Percentiles rank a stretch among this genome's conserved stretches.
Evolutionary conservation across 2,329 filamentous ascomycete genomes (phyloP).

Genomic region (Fonsecaea monophora): DNA sequence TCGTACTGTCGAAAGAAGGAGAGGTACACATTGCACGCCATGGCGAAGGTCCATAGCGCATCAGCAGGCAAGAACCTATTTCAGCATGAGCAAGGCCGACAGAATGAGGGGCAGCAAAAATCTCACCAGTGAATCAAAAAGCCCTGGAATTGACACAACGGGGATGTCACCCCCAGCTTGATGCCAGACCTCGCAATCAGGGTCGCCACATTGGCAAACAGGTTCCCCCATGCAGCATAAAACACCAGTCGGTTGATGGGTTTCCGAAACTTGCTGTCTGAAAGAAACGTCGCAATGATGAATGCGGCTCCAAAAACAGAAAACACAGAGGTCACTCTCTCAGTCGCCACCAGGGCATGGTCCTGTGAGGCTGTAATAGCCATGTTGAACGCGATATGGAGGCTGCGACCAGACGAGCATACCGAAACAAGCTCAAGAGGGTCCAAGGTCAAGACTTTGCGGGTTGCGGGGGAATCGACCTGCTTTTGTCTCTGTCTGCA

Average conservation of each 20-base stretch:
- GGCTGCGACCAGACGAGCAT: conserved; percentile 8
- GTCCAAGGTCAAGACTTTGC: neutral
- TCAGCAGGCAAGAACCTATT: conserved; percentile 78
- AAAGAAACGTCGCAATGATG: conserved; percentile 73
- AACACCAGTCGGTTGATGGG: conserved; percentile 88
- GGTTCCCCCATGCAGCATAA: conserved; percentile 81
- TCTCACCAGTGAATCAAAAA: conserved; percentile 83
- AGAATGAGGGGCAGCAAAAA: neutral
- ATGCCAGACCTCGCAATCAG: conserved; percentile 72
- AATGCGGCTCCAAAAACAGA: conserved; percentile 74
- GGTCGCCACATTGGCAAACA: conserved; percentile 77
- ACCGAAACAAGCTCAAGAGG: conserved; percentile 2
- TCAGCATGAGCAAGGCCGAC: neutral
- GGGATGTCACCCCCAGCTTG: conserved; percentile 53
- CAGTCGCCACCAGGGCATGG: conserved; percentile 65
- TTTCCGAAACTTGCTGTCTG: conserved; percentile 75
- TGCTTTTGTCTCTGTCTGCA: conserved; percentile 12
- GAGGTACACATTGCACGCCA: conserved; percentile 83
- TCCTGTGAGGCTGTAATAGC: conserved; percentile 49
- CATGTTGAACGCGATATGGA: conserved; percentile 28
- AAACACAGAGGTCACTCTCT: conserved; percentile 72
- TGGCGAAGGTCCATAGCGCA: conserved; percentile 77
- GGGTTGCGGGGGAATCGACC: conserved; percentile 12
- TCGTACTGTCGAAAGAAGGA: conserved; percentile 80
- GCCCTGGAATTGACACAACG: conserved; percentile 76